These are phyloP conservation scores for Capsicum pubescens DNA, from an alignment of 257 asterid species.

Conservation along the genomic window DNA sequence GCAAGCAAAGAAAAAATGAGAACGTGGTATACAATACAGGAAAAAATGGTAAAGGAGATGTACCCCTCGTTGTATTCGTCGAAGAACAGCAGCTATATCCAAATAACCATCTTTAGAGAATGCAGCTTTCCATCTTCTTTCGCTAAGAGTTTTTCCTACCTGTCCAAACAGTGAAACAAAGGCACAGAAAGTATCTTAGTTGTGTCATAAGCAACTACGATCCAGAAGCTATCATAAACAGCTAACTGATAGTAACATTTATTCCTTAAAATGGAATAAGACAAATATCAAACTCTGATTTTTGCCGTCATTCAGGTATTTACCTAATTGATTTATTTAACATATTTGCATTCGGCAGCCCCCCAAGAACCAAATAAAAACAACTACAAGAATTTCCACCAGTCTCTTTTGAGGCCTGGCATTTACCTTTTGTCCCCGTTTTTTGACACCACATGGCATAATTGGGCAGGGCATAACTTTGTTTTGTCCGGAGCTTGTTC, in stretches of 20 bases:
- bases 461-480: not conserved
- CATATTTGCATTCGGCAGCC: not conserved
- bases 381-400: conserved; percentile 15
- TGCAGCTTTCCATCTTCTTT: conserved; percentile 97
- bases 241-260: not conserved
- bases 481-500: not conserved
- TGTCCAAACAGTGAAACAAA: conserved; percentile 35
- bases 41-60: conserved; percentile 19
- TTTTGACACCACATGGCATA: not conserved
- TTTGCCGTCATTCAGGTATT: not conserved
- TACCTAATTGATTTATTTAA: not conserved
- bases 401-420: conserved; percentile 5
- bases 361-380: not conserved
- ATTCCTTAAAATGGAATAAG: conserved; percentile 1
- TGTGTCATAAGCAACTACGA: not conserved
- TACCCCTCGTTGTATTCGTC: conserved; percentile 99
- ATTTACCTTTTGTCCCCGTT: not conserved
- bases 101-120: conserved; percentile 76
- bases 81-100: conserved; percentile 92
- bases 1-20: not conserved
- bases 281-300: not conserved
- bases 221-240: conserved; percentile 1
- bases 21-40: conserved; percentile 30
- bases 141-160: conserved; percentile 91
- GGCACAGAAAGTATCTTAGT: conserved; percentile 6